phyloP scores from a whole-genome alignment of 768 basidiomycete genomes.

The Peribolospora baueri region DNA sequence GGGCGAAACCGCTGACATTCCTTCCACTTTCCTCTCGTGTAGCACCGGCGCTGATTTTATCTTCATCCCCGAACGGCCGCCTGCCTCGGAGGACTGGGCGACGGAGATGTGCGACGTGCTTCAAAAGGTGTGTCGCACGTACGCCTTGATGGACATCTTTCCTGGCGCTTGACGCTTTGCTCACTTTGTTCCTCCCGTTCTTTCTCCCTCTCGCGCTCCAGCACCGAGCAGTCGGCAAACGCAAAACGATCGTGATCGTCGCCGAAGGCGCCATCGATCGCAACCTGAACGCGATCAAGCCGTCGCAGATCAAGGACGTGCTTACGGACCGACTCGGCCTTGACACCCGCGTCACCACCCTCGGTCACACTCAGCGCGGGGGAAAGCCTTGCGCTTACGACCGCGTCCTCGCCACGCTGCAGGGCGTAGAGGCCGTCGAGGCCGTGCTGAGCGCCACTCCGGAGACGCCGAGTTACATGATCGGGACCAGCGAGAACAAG shows the following conservation, averaged over 20 bases:
- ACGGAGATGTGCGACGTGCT: slow-evolving; percentile 72
- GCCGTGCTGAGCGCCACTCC: slow-evolving; percentile 65
- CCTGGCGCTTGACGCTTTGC: neutral
- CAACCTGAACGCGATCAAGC: slow-evolving; percentile 69
- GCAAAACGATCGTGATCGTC: slow-evolving; percentile 94
- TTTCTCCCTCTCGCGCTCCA: slow-evolving; percentile 17
- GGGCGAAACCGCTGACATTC: neutral
- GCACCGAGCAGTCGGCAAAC: slow-evolving; percentile 79
- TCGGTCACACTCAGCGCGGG: slow-evolving; percentile 91
- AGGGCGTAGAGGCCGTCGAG: slow-evolving; percentile 80
- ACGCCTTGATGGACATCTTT: neutral
- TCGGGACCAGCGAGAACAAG: slow-evolving; percentile 85
- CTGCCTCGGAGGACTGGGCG: slow-evolving; percentile 57
- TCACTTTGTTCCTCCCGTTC: neutral
- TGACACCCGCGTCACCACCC: slow-evolving; percentile 84
- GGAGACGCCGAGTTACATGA: slow-evolving; percentile 87
- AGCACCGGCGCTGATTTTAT: slow-evolving; percentile 71
- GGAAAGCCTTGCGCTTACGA: slow-evolving; percentile 82
- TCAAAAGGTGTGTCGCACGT: slow-evolving; percentile 32
- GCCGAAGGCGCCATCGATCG: slow-evolving; percentile 86
- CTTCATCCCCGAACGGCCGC: slow-evolving; percentile 89
- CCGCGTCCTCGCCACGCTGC: slow-evolving; percentile 80
- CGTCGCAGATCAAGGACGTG: slow-evolving; percentile 73
- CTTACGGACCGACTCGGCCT: slow-evolving; percentile 64
- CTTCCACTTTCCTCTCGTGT: neutral